Evolutionary conservation across 768 basidiomycete genomes (phyloP).

Genomic region (Boletus pseudo-olivaceus): DNA sequence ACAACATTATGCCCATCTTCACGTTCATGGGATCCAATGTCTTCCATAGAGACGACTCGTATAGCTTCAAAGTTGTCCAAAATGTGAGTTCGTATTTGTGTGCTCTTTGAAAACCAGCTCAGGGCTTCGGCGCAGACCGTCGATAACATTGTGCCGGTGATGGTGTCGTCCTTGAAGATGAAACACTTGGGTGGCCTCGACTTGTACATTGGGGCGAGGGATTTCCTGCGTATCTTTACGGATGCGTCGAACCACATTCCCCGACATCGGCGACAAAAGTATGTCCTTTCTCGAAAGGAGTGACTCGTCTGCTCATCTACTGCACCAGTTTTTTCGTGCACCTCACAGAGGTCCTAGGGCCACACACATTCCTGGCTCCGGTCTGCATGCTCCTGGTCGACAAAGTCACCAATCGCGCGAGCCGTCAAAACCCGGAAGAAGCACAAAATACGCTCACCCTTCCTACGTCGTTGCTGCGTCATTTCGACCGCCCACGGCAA

Average conservation of each 20-base stretch:
- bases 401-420: constrained; percentile 65
- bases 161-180: constrained; percentile 74
- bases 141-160: constrained; percentile 89
- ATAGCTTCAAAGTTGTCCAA: constrained; percentile 93
- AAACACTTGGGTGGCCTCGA: constrained; percentile 51
- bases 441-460: constrained; percentile 56
- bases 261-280: constrained; percentile 89
- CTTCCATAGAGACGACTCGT: constrained; percentile 93
- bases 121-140: constrained; percentile 59
- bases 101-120: not conserved
- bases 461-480: constrained; percentile 63
- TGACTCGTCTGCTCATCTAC: constrained; percentile 2
- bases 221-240: constrained; percentile 88
- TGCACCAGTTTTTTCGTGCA: constrained; percentile 78
- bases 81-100: constrained; percentile 47
- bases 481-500: constrained; percentile 46
- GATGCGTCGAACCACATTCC: constrained; percentile 92
- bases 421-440: constrained; percentile 61
- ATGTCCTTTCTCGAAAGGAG: constrained; percentile 21
- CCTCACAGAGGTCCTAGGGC: constrained; percentile 77
- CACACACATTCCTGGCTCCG: constrained; percentile 76
- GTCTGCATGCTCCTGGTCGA: constrained; percentile 83
- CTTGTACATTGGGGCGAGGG: constrained; percentile 65
- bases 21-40: constrained; percentile 99
- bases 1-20: constrained; percentile 97